Evolutionary conservation across 2,329 filamentous ascomycete genomes (phyloP).

Genomic region (Diaporthe australafricana): DNA sequence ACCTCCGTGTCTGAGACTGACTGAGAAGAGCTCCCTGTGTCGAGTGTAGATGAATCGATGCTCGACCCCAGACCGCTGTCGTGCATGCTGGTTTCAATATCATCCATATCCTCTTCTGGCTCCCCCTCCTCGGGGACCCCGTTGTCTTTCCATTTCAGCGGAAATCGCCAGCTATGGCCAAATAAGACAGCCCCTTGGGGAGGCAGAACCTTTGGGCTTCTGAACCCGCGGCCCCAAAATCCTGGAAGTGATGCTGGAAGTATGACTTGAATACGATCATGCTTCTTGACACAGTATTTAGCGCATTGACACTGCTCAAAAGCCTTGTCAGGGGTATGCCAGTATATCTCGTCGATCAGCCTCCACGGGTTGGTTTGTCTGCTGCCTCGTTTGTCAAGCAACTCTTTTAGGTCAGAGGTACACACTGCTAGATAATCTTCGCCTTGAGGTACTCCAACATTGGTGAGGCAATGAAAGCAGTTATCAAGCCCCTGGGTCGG

Average conservation of each 20-base stretch:
- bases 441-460: conserved; percentile 15
- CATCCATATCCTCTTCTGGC: conserved; percentile 11
- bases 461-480: conserved; percentile 2
- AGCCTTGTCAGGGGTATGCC: conserved; percentile 35
- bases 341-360: conserved; percentile 37
- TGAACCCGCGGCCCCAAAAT: conserved; percentile 14
- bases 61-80: not conserved
- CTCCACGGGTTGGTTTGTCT: conserved; percentile 26
- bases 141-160: conserved; percentile 33
- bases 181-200: conserved; percentile 37
- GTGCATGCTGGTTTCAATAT: conserved; percentile 5
- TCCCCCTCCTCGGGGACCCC: conserved; percentile 34
- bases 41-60: not conserved
- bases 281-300: not conserved
- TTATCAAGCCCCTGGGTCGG: not conserved
- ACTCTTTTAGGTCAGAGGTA: conserved; percentile 31
- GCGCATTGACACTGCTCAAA: conserved; percentile 37
- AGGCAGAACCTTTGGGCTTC: conserved; percentile 20
- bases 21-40: not conserved
- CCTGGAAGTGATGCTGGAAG: not conserved
- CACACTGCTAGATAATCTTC: conserved; percentile 35
- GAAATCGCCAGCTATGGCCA: conserved; percentile 36
- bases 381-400: conserved; percentile 31
- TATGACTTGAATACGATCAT: conserved; percentile 23
- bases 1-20: not conserved